Base-by-base conservation (phyloP, 306 rosid genomes). In the Neltuma alba region DNA sequence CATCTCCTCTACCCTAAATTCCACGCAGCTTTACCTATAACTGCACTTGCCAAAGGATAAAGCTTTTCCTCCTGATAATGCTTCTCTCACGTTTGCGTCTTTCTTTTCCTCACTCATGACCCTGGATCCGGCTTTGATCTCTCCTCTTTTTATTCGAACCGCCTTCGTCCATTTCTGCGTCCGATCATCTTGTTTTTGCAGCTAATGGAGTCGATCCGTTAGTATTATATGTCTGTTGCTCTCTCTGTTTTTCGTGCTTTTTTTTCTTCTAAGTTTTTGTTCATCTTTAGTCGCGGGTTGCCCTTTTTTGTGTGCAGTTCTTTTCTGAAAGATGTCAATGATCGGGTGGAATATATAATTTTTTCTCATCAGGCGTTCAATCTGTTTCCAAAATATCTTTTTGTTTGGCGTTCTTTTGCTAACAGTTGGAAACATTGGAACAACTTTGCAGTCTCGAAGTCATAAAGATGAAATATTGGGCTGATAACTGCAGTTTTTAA, bases 191-290 rank as follows among this genome's bases (percentile, higher is more conserved):
- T 38, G 13, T 25, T 83, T 85, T 37, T 30, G 40, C 74, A 50
- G 72, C 76, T 76, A 31, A 54, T 18, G 54, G 38, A 33, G 65
- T 79, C 89, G 92, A 89, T 89, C 92, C 80, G 90, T 87, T 85
- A 83, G 90, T 75, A 61, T 64, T 55, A 71, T 38, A 28, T 36
- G 63, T 50, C 7, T 11, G 33, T 57, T 57, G 15, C 31, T 57
- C 33, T 25, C 2, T 57, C 2, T 3, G 63, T 57, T 57, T 23
- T 57, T n/a, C 15, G 11, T 23, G 14, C 18, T 25, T 28, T 50
- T 16, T 10, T 50, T 14, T 6, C 5, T 4, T 54, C 11, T 10
- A 52, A 1, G 28, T 65, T 31, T 38, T 54, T 47, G 15, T 33
- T 31, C 40, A 82, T 79, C 84, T 76, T 27, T 76, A 69, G 80